Percentiles rank a stretch among this genome's conserved stretches.
Evolutionary conservation across 768 basidiomycete genomes (phyloP).

Genomic region (Flagelloscypha sp.): DNA sequence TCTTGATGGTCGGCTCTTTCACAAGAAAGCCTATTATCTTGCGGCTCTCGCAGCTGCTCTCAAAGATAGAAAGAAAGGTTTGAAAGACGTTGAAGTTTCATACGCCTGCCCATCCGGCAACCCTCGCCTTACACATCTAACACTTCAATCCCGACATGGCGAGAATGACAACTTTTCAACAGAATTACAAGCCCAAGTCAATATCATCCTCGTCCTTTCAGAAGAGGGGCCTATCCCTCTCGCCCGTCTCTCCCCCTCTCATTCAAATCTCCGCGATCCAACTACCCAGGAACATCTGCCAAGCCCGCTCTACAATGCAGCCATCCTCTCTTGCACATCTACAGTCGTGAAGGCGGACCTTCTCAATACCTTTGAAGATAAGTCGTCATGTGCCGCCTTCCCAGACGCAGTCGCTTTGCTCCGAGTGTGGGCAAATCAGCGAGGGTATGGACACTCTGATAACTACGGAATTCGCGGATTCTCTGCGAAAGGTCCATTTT

Average conservation of each 20-base stretch:
- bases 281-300: slow-evolving; percentile 29
- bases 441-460: slow-evolving; percentile 62
- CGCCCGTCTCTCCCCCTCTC: slow-evolving; percentile 62
- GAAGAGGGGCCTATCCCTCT: slow-evolving; percentile 55
- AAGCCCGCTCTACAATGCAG: slow-evolving; percentile 77
- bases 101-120: slow-evolving; percentile 56
- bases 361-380: slow-evolving; percentile 39
- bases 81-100: slow-evolving; percentile 46
- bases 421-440: slow-evolving; percentile 83
- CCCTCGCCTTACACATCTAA: slow-evolving; percentile 55
- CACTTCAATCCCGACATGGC: slow-evolving; percentile 54
- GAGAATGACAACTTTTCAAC: slow-evolving; percentile 12
- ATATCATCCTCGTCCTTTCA: slow-evolving; percentile 64
- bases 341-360: slow-evolving; percentile 29
- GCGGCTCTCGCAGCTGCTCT: slow-evolving; percentile 66
- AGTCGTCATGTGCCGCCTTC: slow-evolving; percentile 49
- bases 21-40: slow-evolving; percentile 87
- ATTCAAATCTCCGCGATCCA: slow-evolving; percentile 53
- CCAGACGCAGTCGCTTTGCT: slow-evolving; percentile 69
- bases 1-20: slow-evolving; percentile 80
- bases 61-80: slow-evolving; percentile 29
- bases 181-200: slow-evolving; percentile 46
- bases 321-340: slow-evolving; percentile 53
- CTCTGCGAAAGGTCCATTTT: slow-evolving; percentile 59
- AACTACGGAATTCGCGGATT: slow-evolving; percentile 60